Percentiles rank a stretch among this genome's conserved stretches.
Conservation (phyloP, 2,329 filamentous ascomycete species). For the Arthrobotrys sphaeroides region DNA sequence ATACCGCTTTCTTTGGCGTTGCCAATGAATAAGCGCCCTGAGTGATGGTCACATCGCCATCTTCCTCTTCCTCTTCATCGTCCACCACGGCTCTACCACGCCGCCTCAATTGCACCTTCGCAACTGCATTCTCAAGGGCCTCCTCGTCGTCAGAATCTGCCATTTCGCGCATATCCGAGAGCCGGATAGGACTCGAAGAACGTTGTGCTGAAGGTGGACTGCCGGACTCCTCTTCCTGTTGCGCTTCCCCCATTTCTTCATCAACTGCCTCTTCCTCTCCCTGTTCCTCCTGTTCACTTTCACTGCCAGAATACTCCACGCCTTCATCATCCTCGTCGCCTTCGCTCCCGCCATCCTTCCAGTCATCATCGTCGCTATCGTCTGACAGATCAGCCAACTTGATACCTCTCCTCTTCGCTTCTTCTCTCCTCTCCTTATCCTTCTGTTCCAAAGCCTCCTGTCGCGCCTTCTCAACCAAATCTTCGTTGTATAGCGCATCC, state of each 20-base stretch:
- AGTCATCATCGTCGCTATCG: constrained; percentile 62
- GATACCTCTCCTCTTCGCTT: constrained; percentile 63
- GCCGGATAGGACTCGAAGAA: constrained; percentile 26
- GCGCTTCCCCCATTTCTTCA: constrained; percentile 61
- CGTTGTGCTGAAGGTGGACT: constrained; percentile 31
- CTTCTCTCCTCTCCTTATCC: constrained; percentile 69
- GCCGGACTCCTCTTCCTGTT: constrained; percentile 59
- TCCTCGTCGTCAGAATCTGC: constrained; percentile 62
- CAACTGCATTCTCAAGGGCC: constrained; percentile 60
- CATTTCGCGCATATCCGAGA: constrained; percentile 56
- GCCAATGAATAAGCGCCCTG: constrained; percentile 24
- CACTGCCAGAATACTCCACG: constrained; percentile 5
- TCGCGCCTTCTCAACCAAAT: constrained; percentile 84
- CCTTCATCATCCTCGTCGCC: constrained; percentile 60
- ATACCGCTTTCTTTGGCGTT: constrained; percentile 28
- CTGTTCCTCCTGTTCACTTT: constrained; percentile 25
- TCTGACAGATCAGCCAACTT: constrained; percentile 67
- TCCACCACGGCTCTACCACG: constrained; percentile 31
- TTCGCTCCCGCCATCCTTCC: constrained; percentile 60
- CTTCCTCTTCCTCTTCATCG: constrained; percentile 36
- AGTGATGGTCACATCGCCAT: constrained; percentile 16
- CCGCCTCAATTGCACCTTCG: neutral
- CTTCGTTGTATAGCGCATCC: constrained; percentile 83
- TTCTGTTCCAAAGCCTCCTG: constrained; percentile 81
- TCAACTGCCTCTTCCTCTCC: constrained; percentile 59